These are phyloP conservation scores for Lepidopterella palustris DNA, from an alignment of 495 filamentous ascomycete species.

Conservation along the genomic window DNA sequence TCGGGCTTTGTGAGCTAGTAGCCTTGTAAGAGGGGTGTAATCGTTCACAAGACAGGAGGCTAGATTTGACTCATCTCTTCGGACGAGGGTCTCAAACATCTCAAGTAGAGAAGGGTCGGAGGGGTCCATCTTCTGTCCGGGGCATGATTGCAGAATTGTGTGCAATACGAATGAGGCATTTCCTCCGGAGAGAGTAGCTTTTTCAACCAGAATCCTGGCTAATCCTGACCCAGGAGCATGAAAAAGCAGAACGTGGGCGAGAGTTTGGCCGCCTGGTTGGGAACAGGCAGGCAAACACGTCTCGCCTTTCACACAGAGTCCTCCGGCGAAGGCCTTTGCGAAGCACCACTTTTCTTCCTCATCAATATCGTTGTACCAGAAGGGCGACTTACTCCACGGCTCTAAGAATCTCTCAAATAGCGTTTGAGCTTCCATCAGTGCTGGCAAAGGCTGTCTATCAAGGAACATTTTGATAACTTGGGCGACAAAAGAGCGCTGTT, in stretches of 20 bases:
- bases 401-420: background rate
- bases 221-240: slow-evolving; percentile 1
- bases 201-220: background rate
- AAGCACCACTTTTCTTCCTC: background rate
- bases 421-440: background rate
- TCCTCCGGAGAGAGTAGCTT: background rate
- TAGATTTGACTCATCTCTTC: background rate
- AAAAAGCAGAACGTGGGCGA: background rate
- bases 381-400: background rate
- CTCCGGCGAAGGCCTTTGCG: background rate
- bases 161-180: background rate
- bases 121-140: background rate
- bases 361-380: background rate
- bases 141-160: background rate
- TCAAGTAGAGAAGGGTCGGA: background rate
- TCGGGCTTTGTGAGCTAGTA: background rate
- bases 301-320: background rate
- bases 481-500: background rate
- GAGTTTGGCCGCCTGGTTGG: background rate
- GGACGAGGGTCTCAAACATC: background rate
- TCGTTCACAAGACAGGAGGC: background rate
- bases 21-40: background rate
- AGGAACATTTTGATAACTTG: background rate
- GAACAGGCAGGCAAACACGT: background rate
- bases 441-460: background rate